phyloP scores from a whole-genome alignment of 768 basidiomycete genomes.

The Peribolospora baueri region DNA sequence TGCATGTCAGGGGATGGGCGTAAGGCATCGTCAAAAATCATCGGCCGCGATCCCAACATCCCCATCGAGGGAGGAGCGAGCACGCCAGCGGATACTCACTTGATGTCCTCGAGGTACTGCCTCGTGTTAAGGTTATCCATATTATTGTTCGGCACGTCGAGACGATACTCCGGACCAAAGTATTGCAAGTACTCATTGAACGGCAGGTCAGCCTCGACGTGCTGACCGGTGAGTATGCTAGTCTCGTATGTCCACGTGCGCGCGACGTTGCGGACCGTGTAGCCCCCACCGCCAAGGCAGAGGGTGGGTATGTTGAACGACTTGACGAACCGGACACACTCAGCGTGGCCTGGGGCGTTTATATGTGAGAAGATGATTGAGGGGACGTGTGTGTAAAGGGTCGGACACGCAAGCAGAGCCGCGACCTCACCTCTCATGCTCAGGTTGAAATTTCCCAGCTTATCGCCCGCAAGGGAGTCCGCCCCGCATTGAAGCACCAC shows the following conservation, averaged over 20 bases:
- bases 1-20: no score
- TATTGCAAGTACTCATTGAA: slow-evolving; percentile 88
- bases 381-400: neutral
- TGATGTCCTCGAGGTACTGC: slow-evolving; percentile 56
- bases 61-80: slow-evolving; percentile 13
- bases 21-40: neutral
- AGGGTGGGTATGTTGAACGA: slow-evolving; percentile 64
- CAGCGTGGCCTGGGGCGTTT: slow-evolving; percentile 42
- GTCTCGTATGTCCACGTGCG: slow-evolving; percentile 93
- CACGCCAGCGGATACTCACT: slow-evolving; percentile 26
- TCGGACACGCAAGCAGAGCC: neutral
- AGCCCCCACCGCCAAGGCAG: slow-evolving; percentile 82
- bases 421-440: slow-evolving; percentile 41
- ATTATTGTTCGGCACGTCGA: slow-evolving; percentile 76
- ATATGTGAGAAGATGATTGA: neutral
- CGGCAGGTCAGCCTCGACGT: slow-evolving; percentile 49
- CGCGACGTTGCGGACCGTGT: slow-evolving; percentile 90
- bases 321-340: slow-evolving; percentile 67
- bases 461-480: slow-evolving; percentile 84
- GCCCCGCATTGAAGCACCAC: slow-evolving; percentile 88
- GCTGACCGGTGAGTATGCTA: slow-evolving; percentile 70
- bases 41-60: neutral
- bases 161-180: slow-evolving; percentile 81
- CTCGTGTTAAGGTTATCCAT: slow-evolving; percentile 79
- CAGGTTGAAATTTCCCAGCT: slow-evolving; percentile 84